These are phyloP conservation scores for Trebouxia sp. DNA, from an alignment of 139 green algal genomes.

Conservation along the genomic window DNA sequence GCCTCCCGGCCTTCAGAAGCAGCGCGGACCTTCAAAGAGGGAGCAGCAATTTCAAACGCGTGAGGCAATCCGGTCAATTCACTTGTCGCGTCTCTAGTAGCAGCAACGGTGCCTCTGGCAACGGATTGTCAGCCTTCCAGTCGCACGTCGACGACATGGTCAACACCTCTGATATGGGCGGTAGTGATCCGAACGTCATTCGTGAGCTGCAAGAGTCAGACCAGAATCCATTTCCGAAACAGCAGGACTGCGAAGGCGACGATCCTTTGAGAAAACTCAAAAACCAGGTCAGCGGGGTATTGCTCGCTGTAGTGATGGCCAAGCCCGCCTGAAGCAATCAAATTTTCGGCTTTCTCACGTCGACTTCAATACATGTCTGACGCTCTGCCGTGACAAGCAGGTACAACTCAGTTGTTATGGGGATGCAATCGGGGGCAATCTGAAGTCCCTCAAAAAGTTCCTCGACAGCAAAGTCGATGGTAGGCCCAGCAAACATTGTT, in stretches of 20 bases:
- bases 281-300: conserved; percentile 28
- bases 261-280: neutral
- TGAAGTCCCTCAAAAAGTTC: conserved; percentile 37
- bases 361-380: neutral
- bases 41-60: too few relatives aligned
- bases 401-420: conserved; percentile 46
- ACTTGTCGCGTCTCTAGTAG: too few relatives aligned
- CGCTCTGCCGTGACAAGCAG: conserved; percentile 12
- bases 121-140: neutral
- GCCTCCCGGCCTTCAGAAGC: too few relatives aligned
- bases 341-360: too few relatives aligned
- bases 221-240: conserved; percentile 10
- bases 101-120: neutral
- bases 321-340: too few relatives aligned
- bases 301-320: too few relatives aligned
- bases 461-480: conserved; percentile 38
- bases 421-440: conserved; percentile 38
- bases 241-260: neutral
- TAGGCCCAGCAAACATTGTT: neutral
- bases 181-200: neutral
- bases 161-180: neutral
- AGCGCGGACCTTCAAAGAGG: too few relatives aligned
- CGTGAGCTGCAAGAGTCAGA: neutral
- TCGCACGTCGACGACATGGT: neutral
- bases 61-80: too few relatives aligned